Conservation (phyloP, 768 basidiomycete species). For the Calocybe cyanea region DNA sequence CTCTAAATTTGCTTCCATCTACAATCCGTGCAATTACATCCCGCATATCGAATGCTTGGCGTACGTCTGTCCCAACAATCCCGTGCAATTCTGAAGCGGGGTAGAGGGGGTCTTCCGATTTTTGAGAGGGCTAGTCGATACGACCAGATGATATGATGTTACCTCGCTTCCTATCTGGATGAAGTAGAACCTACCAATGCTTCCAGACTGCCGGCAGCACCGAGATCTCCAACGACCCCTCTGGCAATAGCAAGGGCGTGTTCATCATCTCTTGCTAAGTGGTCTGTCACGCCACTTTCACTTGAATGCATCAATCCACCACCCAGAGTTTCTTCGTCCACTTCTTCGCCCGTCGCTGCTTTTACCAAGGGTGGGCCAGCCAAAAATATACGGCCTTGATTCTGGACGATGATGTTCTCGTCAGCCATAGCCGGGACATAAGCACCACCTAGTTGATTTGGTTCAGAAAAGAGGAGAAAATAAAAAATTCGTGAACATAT, state of each 20-base stretch:
- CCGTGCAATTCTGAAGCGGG: constrained; percentile 81
- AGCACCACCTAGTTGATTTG: constrained; percentile 60
- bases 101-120: constrained; percentile 73
- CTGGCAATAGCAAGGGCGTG: constrained; percentile 81
- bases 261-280: constrained; percentile 80
- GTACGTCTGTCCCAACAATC: constrained; percentile 86
- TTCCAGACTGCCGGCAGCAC: constrained; percentile 51
- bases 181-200: constrained; percentile 39
- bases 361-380: constrained; percentile 94
- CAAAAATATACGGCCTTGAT: constrained; percentile 91
- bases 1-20: constrained; percentile 87
- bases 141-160: too few species aligned
- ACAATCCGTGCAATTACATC: constrained; percentile 91
- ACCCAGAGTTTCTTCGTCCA: constrained; percentile 90
- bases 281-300: constrained; percentile 89
- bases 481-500: constrained; percentile 7
- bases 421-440: constrained; percentile 98
- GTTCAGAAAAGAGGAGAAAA: not conserved
- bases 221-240: constrained; percentile 73
- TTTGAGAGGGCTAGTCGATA: constrained; percentile 46
- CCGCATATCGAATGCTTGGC: constrained; percentile 89
- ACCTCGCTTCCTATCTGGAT: not conserved
- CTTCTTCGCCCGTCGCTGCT: constrained; percentile 89
- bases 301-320: constrained; percentile 90
- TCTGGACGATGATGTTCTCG: constrained; percentile 85